These are phyloP conservation scores for Fusarium sp. DNA, from an alignment of 2,329 filamentous ascomycete species.

Conservation along the genomic window DNA sequence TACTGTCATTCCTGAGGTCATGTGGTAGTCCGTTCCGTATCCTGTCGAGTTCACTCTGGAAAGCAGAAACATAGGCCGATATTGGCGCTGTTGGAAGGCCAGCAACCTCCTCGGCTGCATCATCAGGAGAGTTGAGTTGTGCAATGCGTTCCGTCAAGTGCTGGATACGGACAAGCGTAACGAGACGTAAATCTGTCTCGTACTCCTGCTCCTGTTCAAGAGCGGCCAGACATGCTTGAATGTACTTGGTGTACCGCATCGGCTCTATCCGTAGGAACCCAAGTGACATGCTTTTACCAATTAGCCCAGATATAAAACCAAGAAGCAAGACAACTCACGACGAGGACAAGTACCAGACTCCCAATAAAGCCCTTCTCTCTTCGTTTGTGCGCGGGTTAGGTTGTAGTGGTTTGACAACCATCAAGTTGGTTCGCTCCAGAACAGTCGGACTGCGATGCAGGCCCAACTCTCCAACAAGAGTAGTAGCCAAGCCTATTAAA, in stretches of 20 bases:
- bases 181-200: constrained; percentile 61
- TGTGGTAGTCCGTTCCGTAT: constrained; percentile 55
- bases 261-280: constrained; percentile 62
- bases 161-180: constrained; percentile 64
- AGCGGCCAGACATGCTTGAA: constrained; percentile 63
- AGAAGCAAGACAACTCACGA: constrained; percentile 55
- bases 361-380: constrained; percentile 65
- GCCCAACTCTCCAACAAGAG: constrained; percentile 62
- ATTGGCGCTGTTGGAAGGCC: constrained; percentile 57
- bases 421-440: constrained; percentile 59
- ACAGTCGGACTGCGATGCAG: constrained; percentile 58
- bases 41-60: constrained; percentile 61
- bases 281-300: constrained; percentile 55
- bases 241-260: constrained; percentile 65
- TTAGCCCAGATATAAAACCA: constrained; percentile 16
- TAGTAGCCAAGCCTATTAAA: constrained; percentile 62
- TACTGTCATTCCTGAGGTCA: constrained; percentile 56
- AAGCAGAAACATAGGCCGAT: constrained; percentile 61
- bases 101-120: constrained; percentile 52
- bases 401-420: constrained; percentile 58
- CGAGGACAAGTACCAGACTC: constrained; percentile 67
- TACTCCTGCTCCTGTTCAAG: constrained; percentile 61
- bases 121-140: constrained; percentile 56
- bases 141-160: constrained; percentile 65
- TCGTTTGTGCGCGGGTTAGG: constrained; percentile 61